Evolutionary conservation across 352 stramenopile genomes (phyloP).

Genomic region (Globisporangium camurandrum): DNA sequence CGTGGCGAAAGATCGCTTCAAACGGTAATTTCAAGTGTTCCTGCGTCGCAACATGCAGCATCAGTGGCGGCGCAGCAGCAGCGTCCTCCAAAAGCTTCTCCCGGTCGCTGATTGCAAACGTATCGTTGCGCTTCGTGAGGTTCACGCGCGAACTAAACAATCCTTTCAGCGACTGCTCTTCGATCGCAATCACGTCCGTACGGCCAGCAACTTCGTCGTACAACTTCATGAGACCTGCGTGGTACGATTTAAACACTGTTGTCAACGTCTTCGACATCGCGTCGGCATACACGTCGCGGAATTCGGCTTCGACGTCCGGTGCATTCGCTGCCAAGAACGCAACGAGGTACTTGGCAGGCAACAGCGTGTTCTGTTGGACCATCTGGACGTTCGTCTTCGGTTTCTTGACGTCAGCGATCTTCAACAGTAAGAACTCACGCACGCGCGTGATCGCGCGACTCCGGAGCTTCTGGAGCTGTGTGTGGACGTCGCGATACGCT

Average conservation of each 20-base stretch:
- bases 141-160: constrained; percentile 87
- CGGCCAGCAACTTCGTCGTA: constrained; percentile 90
- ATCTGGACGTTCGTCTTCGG: constrained; percentile 98
- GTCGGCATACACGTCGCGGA: constrained; percentile 94
- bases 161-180: constrained; percentile 90
- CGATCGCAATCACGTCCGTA: constrained; percentile 92
- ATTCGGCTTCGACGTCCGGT: constrained; percentile 91
- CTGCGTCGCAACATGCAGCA: constrained; percentile 92
- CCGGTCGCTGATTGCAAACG: constrained; percentile 89
- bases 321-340: constrained; percentile 93
- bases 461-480: constrained; percentile 88
- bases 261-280: constrained; percentile 96
- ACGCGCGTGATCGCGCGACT: constrained; percentile 63
- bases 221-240: constrained; percentile 91
- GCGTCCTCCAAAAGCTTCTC: constrained; percentile 88
- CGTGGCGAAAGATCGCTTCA: constrained; percentile 93
- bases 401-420: constrained; percentile 92
- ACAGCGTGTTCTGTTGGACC: constrained; percentile 95
- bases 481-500: constrained; percentile 90
- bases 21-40: constrained; percentile 92
- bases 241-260: constrained; percentile 95
- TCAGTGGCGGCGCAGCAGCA: constrained; percentile 78
- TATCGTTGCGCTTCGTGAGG: constrained; percentile 94
- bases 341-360: constrained; percentile 95
- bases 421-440: constrained; percentile 91